A percentile compares a stretch with the other conserved stretches of the same genome.
phyloP scores from a whole-genome alignment of 352 stramenopile genomes.

The Phytopythium boreale region DNA sequence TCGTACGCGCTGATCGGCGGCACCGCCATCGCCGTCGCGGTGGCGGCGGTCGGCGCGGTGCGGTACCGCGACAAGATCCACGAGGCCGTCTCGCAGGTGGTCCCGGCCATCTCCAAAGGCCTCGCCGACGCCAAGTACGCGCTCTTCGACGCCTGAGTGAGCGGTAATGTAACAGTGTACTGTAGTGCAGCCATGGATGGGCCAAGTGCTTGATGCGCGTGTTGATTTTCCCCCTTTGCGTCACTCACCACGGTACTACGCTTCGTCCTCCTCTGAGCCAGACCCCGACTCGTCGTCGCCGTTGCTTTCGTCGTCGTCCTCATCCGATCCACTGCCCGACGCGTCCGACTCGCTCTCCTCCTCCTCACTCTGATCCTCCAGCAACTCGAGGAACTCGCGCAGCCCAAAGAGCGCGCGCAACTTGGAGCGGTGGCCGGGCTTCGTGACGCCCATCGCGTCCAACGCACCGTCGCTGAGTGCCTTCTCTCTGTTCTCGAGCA shows the following conservation, averaged over 20 bases:
- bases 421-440: constrained; percentile 70
- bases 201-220: constrained; percentile 31
- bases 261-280: constrained; percentile 17
- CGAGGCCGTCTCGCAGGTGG: constrained; percentile 33
- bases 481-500: constrained; percentile 32
- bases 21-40: constrained; percentile 40
- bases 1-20: constrained; percentile 46
- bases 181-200: constrained; percentile 43
- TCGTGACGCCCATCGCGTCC: constrained; percentile 60
- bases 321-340: neutral
- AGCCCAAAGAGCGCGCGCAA: constrained; percentile 62
- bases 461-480: constrained; percentile 49
- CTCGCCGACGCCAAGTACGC: constrained; percentile 63
- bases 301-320: constrained; percentile 10
- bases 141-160: constrained; percentile 49
- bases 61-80: constrained; percentile 52
- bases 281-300: constrained; percentile 11
- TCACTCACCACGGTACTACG: no score
- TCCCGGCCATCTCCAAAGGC: constrained; percentile 52
- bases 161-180: neutral
- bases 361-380: constrained; percentile 21
- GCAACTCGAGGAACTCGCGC: constrained; percentile 43
- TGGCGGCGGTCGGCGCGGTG: constrained; percentile 37
- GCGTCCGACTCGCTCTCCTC: constrained; percentile 25
- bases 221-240: constrained; percentile 23